These are phyloP conservation scores for Capsicum baccatum DNA, from an alignment of 257 asterid genomes.

Conservation along the genomic window DNA sequence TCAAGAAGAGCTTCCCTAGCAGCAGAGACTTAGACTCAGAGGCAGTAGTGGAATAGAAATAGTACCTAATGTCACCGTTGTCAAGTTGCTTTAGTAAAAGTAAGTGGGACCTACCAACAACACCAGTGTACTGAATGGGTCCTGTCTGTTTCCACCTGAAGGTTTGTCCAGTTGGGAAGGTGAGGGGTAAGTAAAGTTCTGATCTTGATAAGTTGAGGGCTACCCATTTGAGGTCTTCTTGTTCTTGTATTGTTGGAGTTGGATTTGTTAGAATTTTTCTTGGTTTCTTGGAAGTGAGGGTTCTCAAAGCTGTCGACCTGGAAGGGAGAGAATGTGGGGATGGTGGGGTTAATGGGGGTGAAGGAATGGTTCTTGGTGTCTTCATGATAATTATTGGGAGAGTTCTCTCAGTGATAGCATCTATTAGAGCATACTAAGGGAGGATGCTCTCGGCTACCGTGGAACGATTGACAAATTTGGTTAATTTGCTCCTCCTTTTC, in stretches of 20 bases:
- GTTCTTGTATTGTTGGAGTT: constrained; percentile 32
- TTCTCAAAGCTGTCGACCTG: constrained; percentile 15
- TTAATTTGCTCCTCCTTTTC: not conserved
- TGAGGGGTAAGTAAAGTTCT: constrained; percentile 87
- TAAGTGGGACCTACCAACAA: constrained; percentile 74
- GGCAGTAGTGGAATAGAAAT: constrained; percentile 47
- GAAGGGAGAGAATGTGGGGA: constrained; percentile 28
- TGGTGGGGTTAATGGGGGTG: constrained; percentile 37
- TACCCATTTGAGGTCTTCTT: constrained; percentile 53
- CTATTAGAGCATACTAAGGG: not conserved
- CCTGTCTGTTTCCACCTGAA: constrained; percentile 92
- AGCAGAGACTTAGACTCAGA: constrained; percentile 27
- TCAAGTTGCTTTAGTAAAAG: constrained; percentile 77
- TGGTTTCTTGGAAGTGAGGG: constrained; percentile 33
- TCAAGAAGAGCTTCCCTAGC: constrained; percentile 61
- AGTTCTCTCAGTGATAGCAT: not conserved
- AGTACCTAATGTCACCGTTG: constrained; percentile 59
- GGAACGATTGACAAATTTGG: not conserved
- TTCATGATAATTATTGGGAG: constrained; percentile 35
- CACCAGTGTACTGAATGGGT: constrained; percentile 73
- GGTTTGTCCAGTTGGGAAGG: constrained; percentile 96
- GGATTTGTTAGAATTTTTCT: constrained; percentile 51
- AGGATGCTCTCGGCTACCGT: not conserved
- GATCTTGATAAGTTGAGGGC: constrained; percentile 63
- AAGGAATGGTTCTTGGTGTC: constrained; percentile 24